These are phyloP conservation scores for Cladosporium sphaerospermum DNA, from an alignment of 2,329 filamentous ascomycete species.

Conservation along the genomic window DNA sequence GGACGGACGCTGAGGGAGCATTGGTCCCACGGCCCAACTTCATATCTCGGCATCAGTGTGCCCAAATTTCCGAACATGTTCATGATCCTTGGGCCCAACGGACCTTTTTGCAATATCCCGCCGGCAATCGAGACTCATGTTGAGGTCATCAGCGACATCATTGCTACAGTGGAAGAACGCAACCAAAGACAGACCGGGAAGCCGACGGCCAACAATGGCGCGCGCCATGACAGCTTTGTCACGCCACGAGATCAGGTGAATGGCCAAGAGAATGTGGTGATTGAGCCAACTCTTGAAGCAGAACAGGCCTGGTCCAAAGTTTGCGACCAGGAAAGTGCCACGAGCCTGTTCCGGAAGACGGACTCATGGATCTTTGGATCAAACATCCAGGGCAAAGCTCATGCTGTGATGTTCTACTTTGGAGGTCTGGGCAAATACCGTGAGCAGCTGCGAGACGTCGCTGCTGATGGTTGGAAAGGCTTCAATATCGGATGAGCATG, in stretches of 20 bases:
- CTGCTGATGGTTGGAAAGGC: constrained; percentile 12
- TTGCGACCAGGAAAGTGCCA: constrained; percentile 18
- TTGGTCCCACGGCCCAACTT: constrained; percentile 29
- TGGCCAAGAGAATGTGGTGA: constrained; percentile 1
- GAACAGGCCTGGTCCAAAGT: constrained; percentile 24
- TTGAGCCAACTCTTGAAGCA: constrained; percentile 25
- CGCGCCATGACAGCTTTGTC: constrained; percentile 1
- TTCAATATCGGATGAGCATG: constrained; percentile 9
- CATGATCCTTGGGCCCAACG: constrained; percentile 36
- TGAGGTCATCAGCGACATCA: constrained; percentile 25
- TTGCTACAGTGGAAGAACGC: constrained; percentile 15
- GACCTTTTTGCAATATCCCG: constrained; percentile 35
- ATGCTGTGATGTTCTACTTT: constrained; percentile 17
- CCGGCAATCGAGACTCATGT: constrained; percentile 33
- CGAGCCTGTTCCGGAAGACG: constrained; percentile 20
- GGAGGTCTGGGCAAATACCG: constrained; percentile 15
- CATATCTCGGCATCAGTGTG: constrained; percentile 36
- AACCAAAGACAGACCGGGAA: background rate
- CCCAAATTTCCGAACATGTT: constrained; percentile 42
- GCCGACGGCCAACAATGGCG: background rate
- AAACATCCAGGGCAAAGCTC: constrained; percentile 23
- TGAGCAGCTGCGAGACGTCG: constrained; percentile 9
- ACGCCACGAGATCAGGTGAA: background rate
- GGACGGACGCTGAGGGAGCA: constrained; percentile 27
- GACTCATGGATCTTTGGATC: constrained; percentile 24